These are phyloP conservation scores for Erodium maritimum DNA, from an alignment of 345 rosid species.

Conservation along the genomic window DNA sequence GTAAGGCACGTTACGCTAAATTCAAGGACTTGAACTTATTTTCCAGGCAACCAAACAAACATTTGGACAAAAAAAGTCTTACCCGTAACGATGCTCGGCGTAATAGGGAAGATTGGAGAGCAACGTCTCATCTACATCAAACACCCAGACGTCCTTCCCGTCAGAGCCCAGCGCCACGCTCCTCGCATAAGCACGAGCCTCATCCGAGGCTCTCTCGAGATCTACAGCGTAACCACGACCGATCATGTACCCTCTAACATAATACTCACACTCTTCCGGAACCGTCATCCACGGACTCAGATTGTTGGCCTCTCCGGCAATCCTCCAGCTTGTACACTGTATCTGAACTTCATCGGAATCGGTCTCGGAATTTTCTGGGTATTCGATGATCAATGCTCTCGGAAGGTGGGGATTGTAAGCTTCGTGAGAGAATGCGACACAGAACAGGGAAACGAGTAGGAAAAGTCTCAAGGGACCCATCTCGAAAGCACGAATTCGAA, in stretches of 20 bases:
- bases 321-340: conserved; percentile 85
- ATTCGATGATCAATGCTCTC: conserved; percentile 49
- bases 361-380: conserved; percentile 22
- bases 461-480: conserved; percentile 30
- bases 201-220: conserved; percentile 47
- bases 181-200: conserved; percentile 51
- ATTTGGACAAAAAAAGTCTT: conserved; percentile 1
- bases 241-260: conserved; percentile 49
- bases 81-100: conserved; percentile 70
- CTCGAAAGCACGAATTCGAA: not conserved
- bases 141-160: conserved; percentile 77
- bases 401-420: conserved; percentile 29
- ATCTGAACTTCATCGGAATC: conserved; percentile 33
- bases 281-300: conserved; percentile 71
- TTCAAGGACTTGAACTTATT: not conserved
- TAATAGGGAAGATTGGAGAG: conserved; percentile 88
- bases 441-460: conserved; percentile 24
- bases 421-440: conserved; percentile 29
- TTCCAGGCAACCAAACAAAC: not conserved
- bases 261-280: conserved; percentile 57
- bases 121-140: conserved; percentile 85
- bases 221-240: conserved; percentile 58
- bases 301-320: conserved; percentile 73
- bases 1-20: not conserved
- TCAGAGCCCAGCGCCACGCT: conserved; percentile 39